Base-by-base conservation (phyloP, 306 rosid genomes). In the Ormosia semicastrata region DNA sequence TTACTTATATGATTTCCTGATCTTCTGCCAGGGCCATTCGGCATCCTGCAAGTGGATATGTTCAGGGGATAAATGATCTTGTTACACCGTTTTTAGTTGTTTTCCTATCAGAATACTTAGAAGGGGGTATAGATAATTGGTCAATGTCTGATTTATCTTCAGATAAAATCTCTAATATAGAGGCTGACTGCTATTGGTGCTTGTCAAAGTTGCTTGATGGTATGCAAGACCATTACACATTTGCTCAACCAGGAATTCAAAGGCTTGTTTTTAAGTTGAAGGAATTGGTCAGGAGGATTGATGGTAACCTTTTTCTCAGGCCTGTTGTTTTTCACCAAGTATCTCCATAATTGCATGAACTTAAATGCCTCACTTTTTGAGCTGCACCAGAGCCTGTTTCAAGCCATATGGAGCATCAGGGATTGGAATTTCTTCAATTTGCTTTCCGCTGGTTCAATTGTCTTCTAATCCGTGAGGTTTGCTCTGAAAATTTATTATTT, bases 391-490 rank as follows among this genome's bases (percentile, higher is more conserved):
- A 91, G 81, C 98, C 98, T 80, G 91, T 91, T 73, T 95, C 98
- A 80, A 93, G 87, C 88, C 98, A 95, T 79, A 83, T 95, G 97
- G 98, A 95, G 86, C 87, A 93, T 75, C 95, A 93, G 77, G 98
- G 98, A 73, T 86, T 95, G 79, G 98, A 95, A 49, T 95, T 93
- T 93, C 95, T 95, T 88, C 98, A 95, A 85, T 95, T 95, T 88
- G 98, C 98, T 83, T 95, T 95, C 88, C 95, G 98, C 71, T 95
- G 98, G 98, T 93, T 91, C 93, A 95, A 95, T 87, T 95, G 98
- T 89, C 97, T 95, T 77, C 85, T 95, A 79, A 95, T 95, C 81
- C 97, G 98, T 0, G 98, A 95, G 98, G 98, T 95, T 85, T 77
- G 84, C 75, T 80, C 32, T 76, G 56, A 57, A 65, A 50, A 66